A percentile compares a stretch with the other conserved stretches of the same genome.
Conservation (phyloP, 345 rosid species). For the Raphanus raphanistrum region DNA sequence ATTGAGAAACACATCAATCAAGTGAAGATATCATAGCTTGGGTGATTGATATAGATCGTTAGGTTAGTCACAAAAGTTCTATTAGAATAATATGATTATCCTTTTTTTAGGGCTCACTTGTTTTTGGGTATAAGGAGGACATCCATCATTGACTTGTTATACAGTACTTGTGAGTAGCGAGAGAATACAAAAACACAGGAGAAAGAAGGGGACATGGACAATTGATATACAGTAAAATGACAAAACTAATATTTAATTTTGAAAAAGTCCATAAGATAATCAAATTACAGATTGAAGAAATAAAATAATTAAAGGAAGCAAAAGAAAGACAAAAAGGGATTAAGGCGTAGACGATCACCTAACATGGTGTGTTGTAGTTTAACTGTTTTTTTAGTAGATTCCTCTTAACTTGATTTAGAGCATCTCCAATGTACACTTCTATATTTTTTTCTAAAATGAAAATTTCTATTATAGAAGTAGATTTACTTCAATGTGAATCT, state of each 20-base stretch:
- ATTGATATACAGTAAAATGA: slow-evolving; percentile 16
- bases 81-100: neutral
- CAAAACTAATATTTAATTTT: slow-evolving; percentile 1
- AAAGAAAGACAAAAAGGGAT: slow-evolving; percentile 14
- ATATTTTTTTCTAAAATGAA: no score
- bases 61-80: neutral
- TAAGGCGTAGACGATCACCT: slow-evolving; percentile 15
- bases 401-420: no score
- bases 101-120: neutral
- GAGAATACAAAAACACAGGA: neutral
- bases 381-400: no score
- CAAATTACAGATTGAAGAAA: neutral
- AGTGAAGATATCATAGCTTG: neutral
- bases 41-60: neutral
- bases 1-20: neutral
- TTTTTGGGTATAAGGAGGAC: neutral
- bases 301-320: slow-evolving; percentile 13
- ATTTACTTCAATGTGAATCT: no score
- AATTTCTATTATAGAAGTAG: no score
- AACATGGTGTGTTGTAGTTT: slow-evolving; percentile 13
- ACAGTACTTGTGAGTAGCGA: slow-evolving; percentile 4
- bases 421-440: no score
- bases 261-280: neutral
- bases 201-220: neutral
- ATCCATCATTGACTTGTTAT: slow-evolving; percentile 13